Conservation (phyloP, 495 filamentous ascomycete genomes). For the Hypoxylon cercidicola region DNA sequence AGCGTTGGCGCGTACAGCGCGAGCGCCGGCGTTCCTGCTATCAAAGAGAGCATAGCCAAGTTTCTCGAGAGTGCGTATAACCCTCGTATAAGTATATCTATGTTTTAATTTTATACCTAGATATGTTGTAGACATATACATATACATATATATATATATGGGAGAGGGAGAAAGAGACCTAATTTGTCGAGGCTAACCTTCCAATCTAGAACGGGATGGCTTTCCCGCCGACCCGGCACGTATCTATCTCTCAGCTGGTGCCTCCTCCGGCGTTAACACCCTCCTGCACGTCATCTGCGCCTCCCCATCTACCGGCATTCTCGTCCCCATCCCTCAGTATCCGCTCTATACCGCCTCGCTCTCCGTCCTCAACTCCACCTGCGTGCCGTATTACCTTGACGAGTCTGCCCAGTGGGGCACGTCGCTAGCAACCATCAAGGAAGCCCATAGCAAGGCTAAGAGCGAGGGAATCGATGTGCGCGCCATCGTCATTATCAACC, state of each 20-base stretch:
- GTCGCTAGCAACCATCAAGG: conserved; percentile 76
- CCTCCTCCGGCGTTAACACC: conserved; percentile 93
- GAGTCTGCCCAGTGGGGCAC: conserved; percentile 89
- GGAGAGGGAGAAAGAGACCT: no score
- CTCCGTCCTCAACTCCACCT: conserved; percentile 81
- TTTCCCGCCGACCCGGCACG: conserved; percentile 79
- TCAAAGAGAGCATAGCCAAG: conserved; percentile 87
- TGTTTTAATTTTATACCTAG: no score
- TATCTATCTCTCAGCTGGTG: conserved; percentile 89
- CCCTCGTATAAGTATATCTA: no score
- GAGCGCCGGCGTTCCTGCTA: conserved; percentile 84
- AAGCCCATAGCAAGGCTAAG: conserved; percentile 75
- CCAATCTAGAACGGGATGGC: conserved; percentile 76
- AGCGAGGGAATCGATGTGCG: conserved; percentile 83
- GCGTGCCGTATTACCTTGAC: conserved; percentile 92
- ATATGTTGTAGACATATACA: no score
- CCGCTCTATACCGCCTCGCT: conserved; percentile 97
- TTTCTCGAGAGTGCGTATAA: conserved; percentile 80
- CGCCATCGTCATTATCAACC: conserved; percentile 96
- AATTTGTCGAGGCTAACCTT: conserved; percentile 19
- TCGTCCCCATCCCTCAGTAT: conserved; percentile 97
- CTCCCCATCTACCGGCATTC: conserved; percentile 78
- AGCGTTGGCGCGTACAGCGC: conserved; percentile 97
- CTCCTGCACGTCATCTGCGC: conserved; percentile 90
- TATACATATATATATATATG: no score